phyloP scores from a whole-genome alignment of 306 rosid species.

The Trichosanthes cucumerina region DNA sequence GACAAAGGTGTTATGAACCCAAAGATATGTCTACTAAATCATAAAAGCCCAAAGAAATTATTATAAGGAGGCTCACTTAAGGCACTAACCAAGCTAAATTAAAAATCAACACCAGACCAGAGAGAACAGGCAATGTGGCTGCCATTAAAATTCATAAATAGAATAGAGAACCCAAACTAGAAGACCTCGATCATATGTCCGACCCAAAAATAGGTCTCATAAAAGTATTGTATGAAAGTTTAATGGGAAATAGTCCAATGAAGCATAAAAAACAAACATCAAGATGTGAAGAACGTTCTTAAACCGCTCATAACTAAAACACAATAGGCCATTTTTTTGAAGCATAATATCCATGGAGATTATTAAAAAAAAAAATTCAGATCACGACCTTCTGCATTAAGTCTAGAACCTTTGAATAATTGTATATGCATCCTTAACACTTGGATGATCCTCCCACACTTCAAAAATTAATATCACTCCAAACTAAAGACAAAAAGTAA shows the following conservation, averaged over 20 bases:
- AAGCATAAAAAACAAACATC: neutral
- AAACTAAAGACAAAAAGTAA: neutral
- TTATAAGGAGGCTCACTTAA: neutral
- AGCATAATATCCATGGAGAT: neutral
- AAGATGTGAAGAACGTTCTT: neutral
- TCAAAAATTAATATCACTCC: neutral
- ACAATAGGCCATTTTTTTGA: neutral
- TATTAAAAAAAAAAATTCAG: neutral
- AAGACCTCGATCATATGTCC: neutral
- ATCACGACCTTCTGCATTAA: neutral
- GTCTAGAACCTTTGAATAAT: neutral
- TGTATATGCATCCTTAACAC: neutral
- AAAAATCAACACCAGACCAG: neutral
- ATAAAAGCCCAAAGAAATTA: neutral
- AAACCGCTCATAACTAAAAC: neutral
- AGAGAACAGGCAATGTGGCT: neutral
- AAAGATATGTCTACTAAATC: neutral
- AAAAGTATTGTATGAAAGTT: neutral
- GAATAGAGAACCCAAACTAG: neutral
- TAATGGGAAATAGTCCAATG: neutral
- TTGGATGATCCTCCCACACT: neutral
- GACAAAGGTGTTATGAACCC: neutral
- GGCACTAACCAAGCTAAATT: neutral
- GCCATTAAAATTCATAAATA: neutral
- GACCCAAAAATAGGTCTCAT: neutral